phyloP scores from a whole-genome alignment of 345 rosid species.

The Sonneratia caseolaris region DNA sequence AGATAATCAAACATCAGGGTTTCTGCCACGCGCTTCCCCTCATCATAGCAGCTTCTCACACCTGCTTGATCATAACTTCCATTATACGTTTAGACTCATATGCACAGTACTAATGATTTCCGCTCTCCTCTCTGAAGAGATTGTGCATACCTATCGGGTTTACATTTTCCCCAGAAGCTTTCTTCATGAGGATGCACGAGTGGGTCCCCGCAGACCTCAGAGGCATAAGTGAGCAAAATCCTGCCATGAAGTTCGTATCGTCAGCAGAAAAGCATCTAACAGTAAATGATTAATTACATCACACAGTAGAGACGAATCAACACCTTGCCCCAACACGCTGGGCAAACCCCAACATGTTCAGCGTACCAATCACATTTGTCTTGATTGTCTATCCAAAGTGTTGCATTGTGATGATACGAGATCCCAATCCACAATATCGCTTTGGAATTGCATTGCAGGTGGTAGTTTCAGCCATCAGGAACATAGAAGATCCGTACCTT shows the following conservation, averaged over 20 bases:
- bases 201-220: conserved; percentile 95
- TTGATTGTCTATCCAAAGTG: conserved; percentile 61
- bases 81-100: not conserved
- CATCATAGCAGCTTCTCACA: conserved; percentile 92
- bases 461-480: not conserved
- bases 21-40: conserved; percentile 91
- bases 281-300: not conserved
- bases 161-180: conserved; percentile 91
- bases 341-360: conserved; percentile 96
- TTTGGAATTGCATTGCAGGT: not conserved
- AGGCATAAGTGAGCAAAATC: conserved; percentile 90
- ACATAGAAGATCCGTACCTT: conserved; percentile 39
- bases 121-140: not conserved
- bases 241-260: conserved; percentile 20
- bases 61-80: conserved; percentile 24
- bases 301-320: not conserved
- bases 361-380: conserved; percentile 91
- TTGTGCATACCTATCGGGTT: conserved; percentile 70
- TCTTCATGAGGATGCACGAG: conserved; percentile 81
- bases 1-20: conserved; percentile 95
- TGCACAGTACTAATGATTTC: not conserved
- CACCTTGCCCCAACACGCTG: conserved; percentile 98
- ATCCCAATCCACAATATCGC: not conserved
- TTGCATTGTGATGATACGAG: not conserved
- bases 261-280: not conserved